Base-by-base conservation (phyloP, 2,329 filamentous ascomycete genomes). In the Plenodomus biglobosus region DNA sequence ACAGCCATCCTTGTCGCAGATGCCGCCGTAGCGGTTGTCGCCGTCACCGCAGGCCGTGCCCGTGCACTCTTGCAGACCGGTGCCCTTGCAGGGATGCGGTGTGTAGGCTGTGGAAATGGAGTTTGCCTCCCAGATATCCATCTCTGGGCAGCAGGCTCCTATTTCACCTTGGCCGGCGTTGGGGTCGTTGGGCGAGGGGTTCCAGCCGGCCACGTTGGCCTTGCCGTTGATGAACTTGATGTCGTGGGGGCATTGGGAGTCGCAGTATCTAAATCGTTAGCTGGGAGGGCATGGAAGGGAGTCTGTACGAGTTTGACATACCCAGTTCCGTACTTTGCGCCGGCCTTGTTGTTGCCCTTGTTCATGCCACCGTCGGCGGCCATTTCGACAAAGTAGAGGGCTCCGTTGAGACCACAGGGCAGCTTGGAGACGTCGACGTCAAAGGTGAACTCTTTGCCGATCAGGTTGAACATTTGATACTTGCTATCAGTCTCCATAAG, bases 101-200 rank as follows among this genome's bases (percentile, higher is more conserved):
- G 85, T 88, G 64, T 78, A 79, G 43, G 85, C 85, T 15, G 78
- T 80, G 17, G 84, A 80, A 64, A 85, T 79, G 57, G 75, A 78
- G 77, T 88, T 87, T 59, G 85, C 84, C 73, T 88, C 84, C 84
- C 84, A 87, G 69, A 85, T 78, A 59, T 87, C 85, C 79, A 88
- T 84, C 71, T 87, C 85, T 37, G 79, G 73, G 69, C 85, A 87
- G 80, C 85, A 87, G 34, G 83, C 76, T 52, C 85, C 85, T 41
- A 78, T 73, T 37, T 70, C 69, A 34, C 80, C 81, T 19, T 70
- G 64, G 46, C 82, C 82, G 27, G 78, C 74, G 64, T 83, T 83
- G 55, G 69, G 55, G 60, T 86, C 82, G 62, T 75, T 80, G 40
- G 61, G 53, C 1, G 80, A 81, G 15, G 79, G 68, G 48, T 61